Conservation (phyloP, 192 early-diverging fungal species). For the Nowakowskiella sp. region DNA sequence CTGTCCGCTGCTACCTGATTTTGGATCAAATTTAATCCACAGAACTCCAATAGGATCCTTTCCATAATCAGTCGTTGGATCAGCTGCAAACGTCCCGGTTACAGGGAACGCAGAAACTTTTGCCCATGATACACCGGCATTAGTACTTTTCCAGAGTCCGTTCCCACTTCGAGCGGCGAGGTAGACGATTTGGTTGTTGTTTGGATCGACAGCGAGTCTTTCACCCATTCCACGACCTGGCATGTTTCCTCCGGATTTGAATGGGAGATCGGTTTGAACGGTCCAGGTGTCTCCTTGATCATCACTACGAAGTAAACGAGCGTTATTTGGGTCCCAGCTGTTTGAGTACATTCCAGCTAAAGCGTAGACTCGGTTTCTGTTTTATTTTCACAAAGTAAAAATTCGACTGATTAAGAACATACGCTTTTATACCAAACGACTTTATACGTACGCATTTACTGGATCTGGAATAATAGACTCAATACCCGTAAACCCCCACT, state of each 20-base stretch:
- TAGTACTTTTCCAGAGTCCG: slow-evolving; percentile 6
- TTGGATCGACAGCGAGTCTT: slow-evolving; percentile 10
- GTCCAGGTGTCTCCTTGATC: slow-evolving; percentile 8
- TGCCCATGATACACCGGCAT: slow-evolving; percentile 1
- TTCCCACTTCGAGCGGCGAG: slow-evolving; percentile 6
- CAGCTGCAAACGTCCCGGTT: slow-evolving; percentile 3
- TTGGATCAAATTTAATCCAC: slow-evolving; percentile 3
- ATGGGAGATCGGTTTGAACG: slow-evolving; percentile 1
- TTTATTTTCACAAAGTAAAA: not conserved
- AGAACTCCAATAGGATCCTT: slow-evolving; percentile 8
- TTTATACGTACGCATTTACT: slow-evolving; percentile 13
- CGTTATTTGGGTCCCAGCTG: slow-evolving; percentile 7
- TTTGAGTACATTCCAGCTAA: slow-evolving; percentile 5
- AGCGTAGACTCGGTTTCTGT: slow-evolving; percentile 4
- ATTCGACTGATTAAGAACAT: too few species aligned
- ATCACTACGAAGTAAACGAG: not conserved
- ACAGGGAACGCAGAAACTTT: slow-evolving; percentile 1
- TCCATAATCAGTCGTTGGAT: not conserved
- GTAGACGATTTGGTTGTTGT: slow-evolving; percentile 8
- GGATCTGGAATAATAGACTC: slow-evolving; percentile 19
- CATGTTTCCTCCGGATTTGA: slow-evolving; percentile 10
- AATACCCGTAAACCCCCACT: slow-evolving; percentile 11
- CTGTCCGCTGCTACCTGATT: not conserved
- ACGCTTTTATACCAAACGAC: too few species aligned
- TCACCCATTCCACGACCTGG: slow-evolving; percentile 14